Base-by-base conservation (phyloP, 1,139 yeast species). In the Debaryomyces fabryi region DNA sequence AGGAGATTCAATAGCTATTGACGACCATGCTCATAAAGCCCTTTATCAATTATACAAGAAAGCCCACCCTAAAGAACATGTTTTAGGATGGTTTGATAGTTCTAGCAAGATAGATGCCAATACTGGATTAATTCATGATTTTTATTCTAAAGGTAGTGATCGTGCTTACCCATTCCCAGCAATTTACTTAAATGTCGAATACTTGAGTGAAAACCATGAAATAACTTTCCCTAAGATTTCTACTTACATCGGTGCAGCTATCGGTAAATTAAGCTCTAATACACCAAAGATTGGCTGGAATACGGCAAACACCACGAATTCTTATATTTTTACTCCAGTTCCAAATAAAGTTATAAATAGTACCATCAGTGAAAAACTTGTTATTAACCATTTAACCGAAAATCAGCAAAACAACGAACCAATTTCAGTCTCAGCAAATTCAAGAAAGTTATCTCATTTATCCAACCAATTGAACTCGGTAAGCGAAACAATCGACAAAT, bases 31-130 rank as follows among this genome's bases (percentile, higher is more conserved):
- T 61, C 88, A 87, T 73, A 84, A 85, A 64, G 71, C 83, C 36
- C 80, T 88, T 69, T 87, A 77, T 68, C 86, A 83, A 59, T 74
- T 90, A 62, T 85, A 88, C 69, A 87, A 86, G 69, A 83, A 83
- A 63, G 85, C 95, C 34, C 87, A 85, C 66, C 93, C 95, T 49
- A 87, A 87, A 64, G 89, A 86, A 58, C 77, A 79, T 45, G 88
- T 90, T 48, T 79, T 90, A 50, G 97, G 97, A 49, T 90, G 97
- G 97, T 89, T 88, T 67, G 88, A 95, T 46, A 85, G 92, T 32
- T 72, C 82, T 38, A 60, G 56, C 42, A 79, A 77, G 55, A 80
- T 90, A 55, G 92, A 88, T 69, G 79, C 83, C 52, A 81, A 86
- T 63, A 83, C 95, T 23, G 88, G 89, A n/a, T 78, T 90, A 58